Conservation (phyloP, 1,139 yeast genomes). For the Fermentozyma sake region DNA sequence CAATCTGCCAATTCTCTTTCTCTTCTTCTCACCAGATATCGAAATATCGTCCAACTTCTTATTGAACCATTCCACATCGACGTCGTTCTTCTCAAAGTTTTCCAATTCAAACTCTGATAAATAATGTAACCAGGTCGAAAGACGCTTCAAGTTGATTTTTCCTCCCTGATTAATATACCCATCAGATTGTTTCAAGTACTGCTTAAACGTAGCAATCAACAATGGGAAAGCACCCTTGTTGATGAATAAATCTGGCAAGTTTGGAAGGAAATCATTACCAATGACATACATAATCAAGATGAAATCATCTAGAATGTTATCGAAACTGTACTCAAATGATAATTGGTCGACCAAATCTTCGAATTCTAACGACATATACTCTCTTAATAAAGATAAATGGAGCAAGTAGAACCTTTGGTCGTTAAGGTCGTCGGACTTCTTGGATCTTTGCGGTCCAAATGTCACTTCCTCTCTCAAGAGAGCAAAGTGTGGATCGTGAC, state of each 20-base stretch:
- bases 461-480: conserved; percentile 92
- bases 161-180: conserved; percentile 88
- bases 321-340: conserved; percentile 76
- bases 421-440: conserved; percentile 54
- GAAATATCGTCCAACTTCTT: conserved; percentile 78
- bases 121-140: conserved; percentile 69
- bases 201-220: conserved; percentile 80
- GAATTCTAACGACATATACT: conserved; percentile 85
- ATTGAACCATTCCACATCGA: conserved; percentile 90
- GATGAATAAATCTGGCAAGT: conserved; percentile 87
- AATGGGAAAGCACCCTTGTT: conserved; percentile 96
- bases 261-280: conserved; percentile 98
- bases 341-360: conserved; percentile 60
- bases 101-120: conserved; percentile 73
- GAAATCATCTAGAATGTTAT: conserved; percentile 86
- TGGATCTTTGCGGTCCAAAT: conserved; percentile 61
- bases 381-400: conserved; percentile 84
- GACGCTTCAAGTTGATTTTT: conserved; percentile 65
- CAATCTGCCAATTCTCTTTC: conserved; percentile 62
- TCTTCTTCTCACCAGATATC: conserved; percentile 62
- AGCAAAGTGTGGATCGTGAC: conserved; percentile 96
- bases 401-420: conserved; percentile 79
- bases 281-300: conserved; percentile 89
- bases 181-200: conserved; percentile 66
- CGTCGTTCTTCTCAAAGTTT: conserved; percentile 72